A percentile compares a stretch with the other conserved stretches of the same genome.
These are phyloP conservation scores for Withania somnifera DNA, from an alignment of 305 asterid species.

Conservation along the genomic window DNA sequence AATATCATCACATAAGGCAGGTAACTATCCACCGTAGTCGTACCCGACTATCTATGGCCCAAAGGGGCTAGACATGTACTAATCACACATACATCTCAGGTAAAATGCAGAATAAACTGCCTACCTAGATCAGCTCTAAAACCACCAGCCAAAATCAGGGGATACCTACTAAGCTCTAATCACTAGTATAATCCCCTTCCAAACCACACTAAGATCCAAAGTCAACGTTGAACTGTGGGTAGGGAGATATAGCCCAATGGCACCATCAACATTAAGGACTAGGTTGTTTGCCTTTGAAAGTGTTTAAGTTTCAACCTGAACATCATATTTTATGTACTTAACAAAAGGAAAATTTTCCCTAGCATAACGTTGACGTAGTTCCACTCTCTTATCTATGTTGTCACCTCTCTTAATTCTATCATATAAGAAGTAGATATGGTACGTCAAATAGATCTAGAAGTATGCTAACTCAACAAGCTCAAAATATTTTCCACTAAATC, in stretches of 20 bases:
- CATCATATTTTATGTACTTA: constrained; percentile 19
- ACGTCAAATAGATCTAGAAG: not conserved
- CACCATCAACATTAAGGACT: constrained; percentile 54
- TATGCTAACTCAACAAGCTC: not conserved
- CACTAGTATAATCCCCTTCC: constrained; percentile 13
- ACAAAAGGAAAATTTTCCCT: constrained; percentile 6
- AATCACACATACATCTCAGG: too few relatives aligned
- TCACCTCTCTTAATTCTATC: constrained; percentile 92
- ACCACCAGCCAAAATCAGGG: too few relatives aligned
- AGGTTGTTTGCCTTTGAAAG: constrained; percentile 52
- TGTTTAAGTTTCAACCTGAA: constrained; percentile 48
- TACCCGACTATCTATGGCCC: too few relatives aligned
- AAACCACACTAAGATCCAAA: constrained; percentile 18
- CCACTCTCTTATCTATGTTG: constrained; percentile 98
- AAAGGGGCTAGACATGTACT: too few relatives aligned
- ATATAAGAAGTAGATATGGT: constrained; percentile 2
- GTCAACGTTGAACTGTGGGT: too few relatives aligned
- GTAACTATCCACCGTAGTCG: too few relatives aligned
- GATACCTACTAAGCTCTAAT: too few relatives aligned
- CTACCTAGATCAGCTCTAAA: too few relatives aligned
- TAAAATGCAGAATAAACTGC: too few relatives aligned
- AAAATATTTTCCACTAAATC: not conserved
- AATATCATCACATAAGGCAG: too few relatives aligned
- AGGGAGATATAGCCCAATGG: constrained; percentile 44
- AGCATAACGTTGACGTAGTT: constrained; percentile 47